Base-by-base conservation (phyloP, 768 basidiomycete species). In the Leccinum pellstonianum region DNA sequence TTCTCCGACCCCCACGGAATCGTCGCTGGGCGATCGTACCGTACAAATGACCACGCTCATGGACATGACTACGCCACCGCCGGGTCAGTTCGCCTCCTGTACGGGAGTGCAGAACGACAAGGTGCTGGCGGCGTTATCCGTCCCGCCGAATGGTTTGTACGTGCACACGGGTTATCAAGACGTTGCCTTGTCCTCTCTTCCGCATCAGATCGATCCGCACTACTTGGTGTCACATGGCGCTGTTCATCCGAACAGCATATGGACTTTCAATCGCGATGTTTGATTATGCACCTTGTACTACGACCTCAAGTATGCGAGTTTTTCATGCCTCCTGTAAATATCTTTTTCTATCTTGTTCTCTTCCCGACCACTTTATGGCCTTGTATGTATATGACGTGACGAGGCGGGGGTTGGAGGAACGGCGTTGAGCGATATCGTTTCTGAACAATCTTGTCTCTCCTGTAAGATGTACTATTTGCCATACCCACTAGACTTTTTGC, bases 1-100 rank as follows among this genome's bases (percentile, higher is more conserved):
- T 53, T 86, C 86, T 0, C 86, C 86, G 0, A 80, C 83, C 1
- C 81, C 85, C 4, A 85, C 84, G 1, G 84, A 83, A 57, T 86
- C 82, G 0, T 81, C 81, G 5, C 73, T 79, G 51, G 81, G 80
- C 41, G 84, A 85, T 63, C 79, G 79, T 23, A 86, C 83, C 0
- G 75, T 85, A 23, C 85, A 86, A 63, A 81, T 85, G 80, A 71
- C 78, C 15, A 77, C 73, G 0, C 84, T 84, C 58, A 71, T 79
- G 65, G 84, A 86, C 60, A 78, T 74, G 15, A 63, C 66, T 7
- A 74, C 73, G 33, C 73, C 73, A 62, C 73, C 74, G 29, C 72
- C 72, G 19, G 61, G 70, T 66, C 74, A 74, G 73, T 74, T 74
- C 73, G 74, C 74, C 64, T 58, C 74, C 62, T 75, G 72, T 19